Conservation (phyloP, 1,284 basidiomycete species). For the Moesziomyces sp. region DNA sequence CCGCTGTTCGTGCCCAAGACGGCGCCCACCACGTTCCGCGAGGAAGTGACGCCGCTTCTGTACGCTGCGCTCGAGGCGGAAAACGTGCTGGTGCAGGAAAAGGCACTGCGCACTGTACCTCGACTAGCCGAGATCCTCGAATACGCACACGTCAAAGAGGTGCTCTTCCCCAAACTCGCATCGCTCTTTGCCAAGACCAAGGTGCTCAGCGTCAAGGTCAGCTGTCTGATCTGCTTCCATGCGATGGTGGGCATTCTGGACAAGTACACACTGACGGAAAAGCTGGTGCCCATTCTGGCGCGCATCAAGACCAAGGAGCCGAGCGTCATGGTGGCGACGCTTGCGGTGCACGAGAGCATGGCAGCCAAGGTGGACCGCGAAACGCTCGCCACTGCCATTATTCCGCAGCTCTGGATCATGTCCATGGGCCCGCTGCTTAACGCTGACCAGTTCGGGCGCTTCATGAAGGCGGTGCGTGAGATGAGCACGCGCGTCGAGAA, state of each 20-base stretch:
- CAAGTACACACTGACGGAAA: constrained; percentile 83
- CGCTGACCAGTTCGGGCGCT: constrained; percentile 82
- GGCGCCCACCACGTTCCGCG: constrained; percentile 83
- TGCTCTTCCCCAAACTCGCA: constrained; percentile 61
- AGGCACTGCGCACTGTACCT: constrained; percentile 85
- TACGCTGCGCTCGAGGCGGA: constrained; percentile 96
- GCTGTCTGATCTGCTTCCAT: constrained; percentile 86
- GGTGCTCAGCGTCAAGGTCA: constrained; percentile 77
- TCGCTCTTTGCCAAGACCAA: constrained; percentile 64
- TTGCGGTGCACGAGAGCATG: constrained; percentile 96
- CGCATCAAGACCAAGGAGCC: constrained; percentile 88
- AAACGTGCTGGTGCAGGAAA: constrained; percentile 80
- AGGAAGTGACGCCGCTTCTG: constrained; percentile 92
- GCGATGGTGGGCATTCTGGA: constrained; percentile 93
- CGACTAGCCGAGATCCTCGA: constrained; percentile 91
- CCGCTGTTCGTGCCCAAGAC: constrained; percentile 87
- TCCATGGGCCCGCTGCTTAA: constrained; percentile 74
- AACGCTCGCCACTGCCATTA: constrained; percentile 80
- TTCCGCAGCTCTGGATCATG: constrained; percentile 65
- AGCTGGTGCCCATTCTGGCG: constrained; percentile 89
- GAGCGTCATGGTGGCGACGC: constrained; percentile 75
- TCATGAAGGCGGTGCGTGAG: constrained; percentile 68
- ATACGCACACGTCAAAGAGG: constrained; percentile 67
- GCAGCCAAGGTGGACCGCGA: constrained; percentile 93
- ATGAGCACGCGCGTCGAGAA: constrained; percentile 81